Percentiles rank a stretch among this genome's conserved stretches.
phyloP scores from a whole-genome alignment of 2,329 filamentous ascomycete genomes.

The Aureobasidium musti region DNA sequence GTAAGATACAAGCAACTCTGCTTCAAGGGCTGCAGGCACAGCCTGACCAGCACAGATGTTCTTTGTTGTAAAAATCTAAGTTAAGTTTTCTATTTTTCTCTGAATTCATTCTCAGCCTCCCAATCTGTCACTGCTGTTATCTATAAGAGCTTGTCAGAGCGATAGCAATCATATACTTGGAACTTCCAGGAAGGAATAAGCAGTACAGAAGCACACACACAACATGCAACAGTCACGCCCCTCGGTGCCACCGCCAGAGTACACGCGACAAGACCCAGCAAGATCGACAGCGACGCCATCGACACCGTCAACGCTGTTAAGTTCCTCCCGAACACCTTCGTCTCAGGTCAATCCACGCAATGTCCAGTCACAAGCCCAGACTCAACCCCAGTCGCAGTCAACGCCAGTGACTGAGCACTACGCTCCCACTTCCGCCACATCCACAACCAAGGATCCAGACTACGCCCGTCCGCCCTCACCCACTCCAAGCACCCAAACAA shows the following conservation, averaged over 20 bases:
- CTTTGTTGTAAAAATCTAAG: not conserved
- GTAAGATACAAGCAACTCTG: not conserved
- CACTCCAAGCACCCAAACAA: slow-evolving; percentile 19
- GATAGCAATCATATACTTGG: not conserved
- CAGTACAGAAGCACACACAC: not conserved
- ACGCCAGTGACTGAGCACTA: not conserved
- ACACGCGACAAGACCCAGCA: slow-evolving; percentile 8
- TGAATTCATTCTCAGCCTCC: not conserved
- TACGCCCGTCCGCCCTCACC: slow-evolving; percentile 21
- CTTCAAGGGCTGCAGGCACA: not conserved
- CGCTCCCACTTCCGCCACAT: not conserved
- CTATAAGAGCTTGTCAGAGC: not conserved
- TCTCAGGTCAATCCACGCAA: not conserved
- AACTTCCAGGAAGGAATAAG: not conserved
- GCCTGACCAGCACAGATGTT: not conserved
- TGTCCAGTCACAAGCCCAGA: not conserved
- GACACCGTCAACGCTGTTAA: not conserved
- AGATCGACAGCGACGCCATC: not conserved
- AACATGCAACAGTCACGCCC: slow-evolving; percentile 12
- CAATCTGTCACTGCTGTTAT: not conserved
- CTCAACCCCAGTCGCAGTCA: not conserved
- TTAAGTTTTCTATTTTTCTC: not conserved
- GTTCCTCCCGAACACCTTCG: not conserved
- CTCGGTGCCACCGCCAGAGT: slow-evolving; percentile 8
- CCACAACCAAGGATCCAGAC: not conserved